phyloP scores from a whole-genome alignment of 805 yeast genomes.

The Kazachstania kunashirensis region DNA sequence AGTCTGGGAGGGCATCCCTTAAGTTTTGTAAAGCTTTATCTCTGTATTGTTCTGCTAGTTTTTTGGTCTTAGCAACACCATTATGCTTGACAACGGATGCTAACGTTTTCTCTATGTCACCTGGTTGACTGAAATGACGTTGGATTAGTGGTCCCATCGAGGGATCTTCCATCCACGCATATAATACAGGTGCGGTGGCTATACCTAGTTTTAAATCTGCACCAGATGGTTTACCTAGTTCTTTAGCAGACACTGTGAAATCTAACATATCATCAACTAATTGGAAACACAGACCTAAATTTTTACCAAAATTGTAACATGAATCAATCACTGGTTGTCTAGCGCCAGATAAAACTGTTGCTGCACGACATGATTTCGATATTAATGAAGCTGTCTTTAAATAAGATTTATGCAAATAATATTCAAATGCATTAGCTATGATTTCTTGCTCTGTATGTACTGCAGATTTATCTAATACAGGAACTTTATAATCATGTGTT shows the following conservation, averaged over 20 bases:
- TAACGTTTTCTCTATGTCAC: slow-evolving; percentile 80
- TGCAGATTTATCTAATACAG: slow-evolving; percentile 5
- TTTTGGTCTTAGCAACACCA: slow-evolving; percentile 69
- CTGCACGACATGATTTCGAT: slow-evolving; percentile 86
- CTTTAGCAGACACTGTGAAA: slow-evolving; percentile 76
- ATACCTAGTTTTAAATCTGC: slow-evolving; percentile 90
- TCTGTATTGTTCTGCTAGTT: slow-evolving; percentile 71
- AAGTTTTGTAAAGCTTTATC: slow-evolving; percentile 64
- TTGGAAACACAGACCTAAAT: slow-evolving; percentile 91
- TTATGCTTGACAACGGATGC: slow-evolving; percentile 56
- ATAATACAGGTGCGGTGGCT: slow-evolving; percentile 93
- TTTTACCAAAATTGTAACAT: slow-evolving; percentile 85
- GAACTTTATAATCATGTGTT: slow-evolving; percentile 46
- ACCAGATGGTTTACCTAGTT: slow-evolving; percentile 90
- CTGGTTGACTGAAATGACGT: slow-evolving; percentile 69
- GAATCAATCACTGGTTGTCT: slow-evolving; percentile 65
- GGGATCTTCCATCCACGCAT: slow-evolving; percentile 86
- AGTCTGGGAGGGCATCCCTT: slow-evolving; percentile 61
- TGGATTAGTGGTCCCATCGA: slow-evolving; percentile 75
- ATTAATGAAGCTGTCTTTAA: slow-evolving; percentile 89
- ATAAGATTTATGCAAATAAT: slow-evolving; percentile 90
- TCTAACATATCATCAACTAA: slow-evolving; percentile 94
- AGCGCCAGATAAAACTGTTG: slow-evolving; percentile 88
- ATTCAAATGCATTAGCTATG: slow-evolving; percentile 87
- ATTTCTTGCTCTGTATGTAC: slow-evolving; percentile 47